phyloP scores from a whole-genome alignment of 768 basidiomycete genomes.

The Imleria badia region DNA sequence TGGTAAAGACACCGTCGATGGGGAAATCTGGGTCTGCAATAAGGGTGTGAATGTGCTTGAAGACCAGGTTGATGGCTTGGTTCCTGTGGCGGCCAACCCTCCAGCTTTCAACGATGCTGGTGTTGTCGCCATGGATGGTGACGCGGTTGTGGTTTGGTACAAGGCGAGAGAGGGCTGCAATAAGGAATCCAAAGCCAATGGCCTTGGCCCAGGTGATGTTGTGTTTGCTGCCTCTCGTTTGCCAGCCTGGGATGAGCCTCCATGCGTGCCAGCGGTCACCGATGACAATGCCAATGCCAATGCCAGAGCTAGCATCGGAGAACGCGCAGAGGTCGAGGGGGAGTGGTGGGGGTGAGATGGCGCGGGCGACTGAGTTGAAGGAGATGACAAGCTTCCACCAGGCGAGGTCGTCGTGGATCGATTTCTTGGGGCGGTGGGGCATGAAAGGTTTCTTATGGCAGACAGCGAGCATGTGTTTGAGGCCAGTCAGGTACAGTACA shows the following conservation, averaged over 20 bases:
- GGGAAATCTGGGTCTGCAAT: neutral
- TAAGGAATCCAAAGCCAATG: conserved; percentile 4
- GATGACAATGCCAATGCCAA: no score
- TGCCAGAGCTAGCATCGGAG: no score
- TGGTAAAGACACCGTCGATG: neutral
- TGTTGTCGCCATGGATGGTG: conserved; percentile 13
- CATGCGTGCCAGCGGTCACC: neutral
- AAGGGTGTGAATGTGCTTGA: conserved; percentile 8
- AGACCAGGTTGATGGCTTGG: conserved; percentile 8
- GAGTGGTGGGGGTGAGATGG: no score
- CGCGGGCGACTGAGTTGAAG: no score
- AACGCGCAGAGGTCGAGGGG: no score
- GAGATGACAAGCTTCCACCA: no score
- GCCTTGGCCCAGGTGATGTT: conserved; percentile 27
- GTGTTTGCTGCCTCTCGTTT: neutral
- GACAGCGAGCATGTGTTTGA: conserved; percentile 39
- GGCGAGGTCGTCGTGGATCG: neutral
- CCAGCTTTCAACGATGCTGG: conserved; percentile 21
- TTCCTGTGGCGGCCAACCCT: neutral
- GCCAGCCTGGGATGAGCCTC: conserved; percentile 14
- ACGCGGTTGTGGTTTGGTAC: conserved; percentile 6
- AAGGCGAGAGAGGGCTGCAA: neutral
- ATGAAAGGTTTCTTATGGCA: conserved; percentile 32
- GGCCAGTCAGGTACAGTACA: conserved; percentile 41
- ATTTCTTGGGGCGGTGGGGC: conserved; percentile 15